Percentiles rank a stretch among this genome's conserved stretches.
These are phyloP conservation scores for Vigna radiata DNA, from an alignment of 306 rosid genomes.

Conservation along the genomic window DNA sequence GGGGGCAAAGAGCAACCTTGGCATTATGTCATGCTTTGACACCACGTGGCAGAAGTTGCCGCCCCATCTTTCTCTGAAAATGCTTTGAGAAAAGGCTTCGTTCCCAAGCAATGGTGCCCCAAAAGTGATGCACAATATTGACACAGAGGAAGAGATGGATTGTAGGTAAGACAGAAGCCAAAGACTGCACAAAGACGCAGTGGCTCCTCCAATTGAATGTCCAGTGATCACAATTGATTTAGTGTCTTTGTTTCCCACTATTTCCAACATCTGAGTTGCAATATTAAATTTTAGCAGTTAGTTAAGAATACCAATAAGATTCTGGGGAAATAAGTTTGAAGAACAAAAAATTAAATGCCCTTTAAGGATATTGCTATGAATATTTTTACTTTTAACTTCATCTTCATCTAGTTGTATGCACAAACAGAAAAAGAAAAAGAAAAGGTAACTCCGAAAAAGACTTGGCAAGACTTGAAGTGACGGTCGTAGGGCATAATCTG, in stretches of 20 bases:
- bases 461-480: background rate
- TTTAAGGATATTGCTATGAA: slow-evolving; percentile 6
- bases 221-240: slow-evolving; percentile 86
- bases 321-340: slow-evolving; percentile 20
- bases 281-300: slow-evolving; percentile 35
- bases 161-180: slow-evolving; percentile 73
- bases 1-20: slow-evolving; percentile 80
- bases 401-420: background rate
- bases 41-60: slow-evolving; percentile 82
- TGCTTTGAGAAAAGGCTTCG: slow-evolving; percentile 63
- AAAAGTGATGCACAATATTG: slow-evolving; percentile 75
- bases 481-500: background rate
- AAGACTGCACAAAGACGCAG: slow-evolving; percentile 76
- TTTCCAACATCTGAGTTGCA: slow-evolving; percentile 56
- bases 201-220: slow-evolving; percentile 88
- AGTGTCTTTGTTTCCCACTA: slow-evolving; percentile 51
- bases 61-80: slow-evolving; percentile 76
- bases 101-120: slow-evolving; percentile 90
- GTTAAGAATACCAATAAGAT: slow-evolving; percentile 26
- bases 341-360: background rate
- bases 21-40: slow-evolving; percentile 83
- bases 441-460: background rate
- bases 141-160: slow-evolving; percentile 44
- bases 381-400: slow-evolving; percentile 11
- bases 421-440: background rate